phyloP scores from a whole-genome alignment of 352 stramenopile species.

The Phytophthora brassicae region DNA sequence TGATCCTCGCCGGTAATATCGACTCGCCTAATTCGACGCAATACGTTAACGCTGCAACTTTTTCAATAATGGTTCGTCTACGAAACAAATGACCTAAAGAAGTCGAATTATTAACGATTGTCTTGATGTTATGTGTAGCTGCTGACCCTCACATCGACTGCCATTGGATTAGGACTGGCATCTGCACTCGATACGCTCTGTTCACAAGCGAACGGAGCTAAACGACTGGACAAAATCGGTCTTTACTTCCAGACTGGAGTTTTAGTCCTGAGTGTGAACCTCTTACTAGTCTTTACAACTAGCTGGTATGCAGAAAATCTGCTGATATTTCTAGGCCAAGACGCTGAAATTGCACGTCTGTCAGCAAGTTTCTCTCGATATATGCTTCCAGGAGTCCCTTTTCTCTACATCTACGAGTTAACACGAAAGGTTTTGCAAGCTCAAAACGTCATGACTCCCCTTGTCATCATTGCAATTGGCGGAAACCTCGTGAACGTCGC shows the following conservation, averaged over 20 bases:
- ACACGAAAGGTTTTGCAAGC: neutral
- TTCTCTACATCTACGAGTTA: neutral
- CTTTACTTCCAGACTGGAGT: neutral
- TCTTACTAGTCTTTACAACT: neutral
- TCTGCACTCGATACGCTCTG: neutral
- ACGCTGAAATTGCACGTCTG: neutral
- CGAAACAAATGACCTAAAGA: too few species aligned
- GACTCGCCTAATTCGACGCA: neutral
- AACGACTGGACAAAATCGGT: neutral
- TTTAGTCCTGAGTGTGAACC: neutral
- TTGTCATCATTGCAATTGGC: neutral
- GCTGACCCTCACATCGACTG: neutral
- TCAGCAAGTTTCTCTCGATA: neutral
- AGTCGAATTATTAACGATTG: neutral
- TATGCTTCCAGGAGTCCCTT: neutral
- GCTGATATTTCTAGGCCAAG: neutral
- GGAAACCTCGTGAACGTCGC: neutral
- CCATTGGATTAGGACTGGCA: neutral
- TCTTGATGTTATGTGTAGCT: neutral
- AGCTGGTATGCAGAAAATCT: neutral
- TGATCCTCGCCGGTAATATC: neutral
- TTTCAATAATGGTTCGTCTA: neutral
- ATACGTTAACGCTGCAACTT: neutral
- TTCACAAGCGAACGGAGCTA: neutral
- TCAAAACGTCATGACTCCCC: neutral